phyloP scores from a whole-genome alignment of 805 yeast species.

The Cyberlindnera maritima region DNA sequence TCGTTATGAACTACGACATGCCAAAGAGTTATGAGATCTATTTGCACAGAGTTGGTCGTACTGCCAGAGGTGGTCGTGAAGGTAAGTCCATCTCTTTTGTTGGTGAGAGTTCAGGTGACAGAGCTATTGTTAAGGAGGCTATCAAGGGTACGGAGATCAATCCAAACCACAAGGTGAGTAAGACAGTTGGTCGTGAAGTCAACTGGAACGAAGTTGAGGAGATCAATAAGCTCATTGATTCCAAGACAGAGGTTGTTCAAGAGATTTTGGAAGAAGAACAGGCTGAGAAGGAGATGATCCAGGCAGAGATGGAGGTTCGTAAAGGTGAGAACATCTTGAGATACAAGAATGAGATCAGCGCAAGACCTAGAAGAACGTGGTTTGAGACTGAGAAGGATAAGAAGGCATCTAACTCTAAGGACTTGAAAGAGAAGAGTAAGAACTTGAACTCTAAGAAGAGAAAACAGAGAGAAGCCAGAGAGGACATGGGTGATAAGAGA shows the following conservation, averaged over 20 bases:
- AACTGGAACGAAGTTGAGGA: slow-evolving; percentile 84
- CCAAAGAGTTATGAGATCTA: slow-evolving; percentile 90
- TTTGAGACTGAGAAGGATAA: slow-evolving; percentile 60
- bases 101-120: slow-evolving; percentile 85
- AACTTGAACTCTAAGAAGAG: slow-evolving; percentile 65
- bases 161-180: slow-evolving; percentile 38
- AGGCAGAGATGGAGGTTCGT: slow-evolving; percentile 87
- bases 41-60: slow-evolving; percentile 97
- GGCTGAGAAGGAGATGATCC: slow-evolving; percentile 77
- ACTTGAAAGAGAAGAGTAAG: slow-evolving; percentile 30
- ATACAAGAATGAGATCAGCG: slow-evolving; percentile 75
- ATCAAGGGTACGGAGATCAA: slow-evolving; percentile 61
- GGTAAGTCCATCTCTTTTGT: slow-evolving; percentile 93
- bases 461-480: slow-evolving; percentile 65
- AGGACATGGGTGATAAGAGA: slow-evolving; percentile 44
- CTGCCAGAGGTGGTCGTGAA: slow-evolving; percentile 98
- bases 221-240: slow-evolving; percentile 56
- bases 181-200: slow-evolving; percentile 86
- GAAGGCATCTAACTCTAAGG: slow-evolving; percentile 34
- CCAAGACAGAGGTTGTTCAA: slow-evolving; percentile 57
- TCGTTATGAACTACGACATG: slow-evolving; percentile 93
- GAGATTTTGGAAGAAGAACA: slow-evolving; percentile 88
- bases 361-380: slow-evolving; percentile 97
- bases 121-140: slow-evolving; percentile 88
- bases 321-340: slow-evolving; percentile 83